Base-by-base conservation (phyloP, 2,329 filamentous ascomycete species). In the Fusarium musae region DNA sequence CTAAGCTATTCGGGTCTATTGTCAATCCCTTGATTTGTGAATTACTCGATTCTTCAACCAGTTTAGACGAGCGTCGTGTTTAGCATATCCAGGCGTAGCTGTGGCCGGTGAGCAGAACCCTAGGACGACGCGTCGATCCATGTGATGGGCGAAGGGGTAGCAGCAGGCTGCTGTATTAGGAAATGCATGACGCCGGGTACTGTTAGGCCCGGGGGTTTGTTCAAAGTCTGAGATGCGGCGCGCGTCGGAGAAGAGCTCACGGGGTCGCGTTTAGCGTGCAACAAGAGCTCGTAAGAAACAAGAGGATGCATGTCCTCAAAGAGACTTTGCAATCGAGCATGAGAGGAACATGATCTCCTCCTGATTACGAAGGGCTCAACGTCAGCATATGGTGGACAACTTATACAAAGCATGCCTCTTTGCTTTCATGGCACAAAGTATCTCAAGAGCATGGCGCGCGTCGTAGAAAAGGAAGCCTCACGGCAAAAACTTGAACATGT, bases 81-180 rank as follows among this genome's bases (percentile, higher is more conserved):
- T 26, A 34, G 65, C 46, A 67, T 63, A 64, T 69, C 63, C 68
- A 72, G 65, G 65, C 69, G 72, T 78, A 71, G 71, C 75, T 78
- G 68, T 58, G 68, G 72, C 76, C 73, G 76, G 76, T 77, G 75
- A 77, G 71, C 64, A 72, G 58, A 69, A 66, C 68, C 69, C 68
- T 69, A 69, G 71, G 62, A 56, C 56, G 57, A 61, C 46, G 46
- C 60, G 64, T 56, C 54, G 66, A 78, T 78, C 76, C 76, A 78
- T 78, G 76, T 77, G 70, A 77, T 66, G 69, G 69, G 63, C 52
- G 66, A 75, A 65, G 73, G 63, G 75, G 60, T 60, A 73, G 65
- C 62, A 73, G 76, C 73, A 78, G 65, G 57, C 39, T 66, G 76
- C 76, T 76, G 57, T 59, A 77, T 74, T 71, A 42, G 76, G 76